phyloP scores from a whole-genome alignment of 2,329 filamentous ascomycete genomes.

The Piedraia hortae region DNA sequence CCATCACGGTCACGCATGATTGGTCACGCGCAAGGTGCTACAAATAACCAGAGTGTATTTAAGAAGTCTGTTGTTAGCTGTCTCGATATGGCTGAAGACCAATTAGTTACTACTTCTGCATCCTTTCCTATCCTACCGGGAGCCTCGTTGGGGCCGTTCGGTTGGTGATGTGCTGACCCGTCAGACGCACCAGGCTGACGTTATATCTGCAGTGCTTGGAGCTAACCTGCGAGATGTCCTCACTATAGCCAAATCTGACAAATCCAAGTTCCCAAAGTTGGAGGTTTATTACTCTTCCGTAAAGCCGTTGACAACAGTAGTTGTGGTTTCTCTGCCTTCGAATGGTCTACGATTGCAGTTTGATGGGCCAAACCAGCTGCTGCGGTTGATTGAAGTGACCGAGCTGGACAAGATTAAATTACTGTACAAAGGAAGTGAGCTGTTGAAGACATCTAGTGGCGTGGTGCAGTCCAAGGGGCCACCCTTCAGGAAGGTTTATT shows the following conservation, averaged over 20 bases:
- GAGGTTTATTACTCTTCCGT: slow-evolving; percentile 57
- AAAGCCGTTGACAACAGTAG: slow-evolving; percentile 44
- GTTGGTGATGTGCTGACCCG: neutral
- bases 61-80: too few relatives aligned
- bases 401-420: slow-evolving; percentile 72
- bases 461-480: slow-evolving; percentile 4
- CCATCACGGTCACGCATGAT: too few relatives aligned
- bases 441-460: slow-evolving; percentile 28
- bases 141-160: slow-evolving; percentile 3
- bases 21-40: too few relatives aligned
- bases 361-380: slow-evolving; percentile 71
- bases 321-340: slow-evolving; percentile 46
- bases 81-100: too few relatives aligned
- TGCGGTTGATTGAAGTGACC: slow-evolving; percentile 70
- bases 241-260: slow-evolving; percentile 66
- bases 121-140: slow-evolving; percentile 2
- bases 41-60: too few relatives aligned
- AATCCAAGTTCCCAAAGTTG: slow-evolving; percentile 54
- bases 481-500: slow-evolving; percentile 32
- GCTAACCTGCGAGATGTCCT: slow-evolving; percentile 76
- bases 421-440: slow-evolving; percentile 54
- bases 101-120: too few relatives aligned
- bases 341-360: slow-evolving; percentile 83
- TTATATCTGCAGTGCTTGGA: slow-evolving; percentile 37
- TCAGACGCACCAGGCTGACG: neutral